Evolutionary conservation across 2,329 filamentous ascomycete genomes (phyloP).

Genomic region (Scedosporium apiospermum): DNA sequence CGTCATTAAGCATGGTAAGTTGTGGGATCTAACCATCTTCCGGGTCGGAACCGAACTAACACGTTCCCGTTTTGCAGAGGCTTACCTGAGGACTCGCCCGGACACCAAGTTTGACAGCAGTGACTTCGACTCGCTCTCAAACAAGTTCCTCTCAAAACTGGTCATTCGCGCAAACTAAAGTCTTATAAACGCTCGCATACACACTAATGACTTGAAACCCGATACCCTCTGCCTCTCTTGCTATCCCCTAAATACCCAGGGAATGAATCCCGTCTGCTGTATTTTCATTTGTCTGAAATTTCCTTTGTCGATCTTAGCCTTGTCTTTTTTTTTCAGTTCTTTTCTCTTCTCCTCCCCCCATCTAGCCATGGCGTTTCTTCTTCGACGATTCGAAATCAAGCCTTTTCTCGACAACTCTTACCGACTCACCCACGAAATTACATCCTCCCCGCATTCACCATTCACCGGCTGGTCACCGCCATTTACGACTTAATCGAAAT

Average conservation of each 20-base stretch:
- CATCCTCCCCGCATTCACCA: background rate
- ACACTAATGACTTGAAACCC: background rate
- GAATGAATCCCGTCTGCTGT: background rate
- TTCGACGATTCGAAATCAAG: background rate
- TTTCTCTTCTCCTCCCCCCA: conserved; percentile 16
- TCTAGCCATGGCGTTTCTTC: conserved; percentile 4
- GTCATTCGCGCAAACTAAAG: conserved; percentile 84
- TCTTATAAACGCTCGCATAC: background rate
- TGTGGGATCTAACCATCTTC: background rate
- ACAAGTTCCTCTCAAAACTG: conserved; percentile 94
- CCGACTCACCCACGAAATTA: background rate
- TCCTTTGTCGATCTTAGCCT: conserved; percentile 13
- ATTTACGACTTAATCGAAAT: conserved; percentile 1
- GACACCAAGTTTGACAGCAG: conserved; percentile 78
- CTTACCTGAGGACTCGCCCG: conserved; percentile 72
- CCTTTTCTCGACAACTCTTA: background rate
- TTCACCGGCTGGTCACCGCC: conserved; percentile 23
- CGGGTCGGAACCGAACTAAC: background rate
- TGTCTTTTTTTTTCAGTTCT: conserved; percentile 20
- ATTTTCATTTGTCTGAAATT: background rate
- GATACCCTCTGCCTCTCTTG: background rate
- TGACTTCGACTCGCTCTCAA: conserved; percentile 91
- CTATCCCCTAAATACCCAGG: background rate
- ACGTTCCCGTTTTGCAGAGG: conserved; percentile 44
- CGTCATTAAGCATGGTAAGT: conserved; percentile 85